phyloP scores from a whole-genome alignment of 192 early-diverging fungal species.

The Umbelopsis sp. region DNA sequence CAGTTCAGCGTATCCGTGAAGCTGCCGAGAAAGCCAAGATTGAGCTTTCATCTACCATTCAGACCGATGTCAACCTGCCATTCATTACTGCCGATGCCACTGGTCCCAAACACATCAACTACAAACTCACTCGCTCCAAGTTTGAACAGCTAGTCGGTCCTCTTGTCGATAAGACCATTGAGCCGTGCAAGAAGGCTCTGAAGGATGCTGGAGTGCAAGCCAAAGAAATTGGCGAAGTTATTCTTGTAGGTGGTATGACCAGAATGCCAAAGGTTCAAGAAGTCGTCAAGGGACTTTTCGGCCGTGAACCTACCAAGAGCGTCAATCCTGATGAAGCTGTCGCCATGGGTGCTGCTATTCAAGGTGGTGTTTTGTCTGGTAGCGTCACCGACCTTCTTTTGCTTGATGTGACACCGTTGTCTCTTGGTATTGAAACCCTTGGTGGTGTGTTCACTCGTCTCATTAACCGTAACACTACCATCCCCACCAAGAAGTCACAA shows the following conservation, averaged over 20 bases:
- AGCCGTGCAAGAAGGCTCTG: slow-evolving; percentile 90
- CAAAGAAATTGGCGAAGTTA: slow-evolving; percentile 88
- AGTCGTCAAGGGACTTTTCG: slow-evolving; percentile 84
- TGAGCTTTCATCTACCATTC: slow-evolving; percentile 82
- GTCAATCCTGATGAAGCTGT: slow-evolving; percentile 99
- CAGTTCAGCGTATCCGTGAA: slow-evolving; percentile 88
- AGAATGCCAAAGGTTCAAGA: slow-evolving; percentile 95
- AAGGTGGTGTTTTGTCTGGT: slow-evolving; percentile 93
- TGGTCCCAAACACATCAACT: slow-evolving; percentile 97
- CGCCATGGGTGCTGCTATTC: slow-evolving; percentile 94
- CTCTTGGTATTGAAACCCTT: slow-evolving; percentile 95
- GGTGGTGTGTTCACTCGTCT: slow-evolving; percentile 94
- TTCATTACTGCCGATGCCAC: slow-evolving; percentile 89
- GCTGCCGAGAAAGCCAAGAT: slow-evolving; percentile 94
- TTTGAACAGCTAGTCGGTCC: slow-evolving; percentile 75
- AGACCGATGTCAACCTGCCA: slow-evolving; percentile 96
- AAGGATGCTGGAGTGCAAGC: slow-evolving; percentile 79
- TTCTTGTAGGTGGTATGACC: slow-evolving; percentile 96
- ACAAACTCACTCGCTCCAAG: slow-evolving; percentile 81
- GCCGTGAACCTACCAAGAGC: slow-evolving; percentile 84
- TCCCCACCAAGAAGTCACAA: slow-evolving; percentile 97
- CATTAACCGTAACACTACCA: slow-evolving; percentile 96
- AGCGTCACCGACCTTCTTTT: slow-evolving; percentile 91
- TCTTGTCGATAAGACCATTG: slow-evolving; percentile 77
- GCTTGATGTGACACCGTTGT: slow-evolving; percentile 94